Evolutionary conservation across 176 grass and related monocot species (phyloP).

Genomic region (Microstegium vimineum): DNA sequence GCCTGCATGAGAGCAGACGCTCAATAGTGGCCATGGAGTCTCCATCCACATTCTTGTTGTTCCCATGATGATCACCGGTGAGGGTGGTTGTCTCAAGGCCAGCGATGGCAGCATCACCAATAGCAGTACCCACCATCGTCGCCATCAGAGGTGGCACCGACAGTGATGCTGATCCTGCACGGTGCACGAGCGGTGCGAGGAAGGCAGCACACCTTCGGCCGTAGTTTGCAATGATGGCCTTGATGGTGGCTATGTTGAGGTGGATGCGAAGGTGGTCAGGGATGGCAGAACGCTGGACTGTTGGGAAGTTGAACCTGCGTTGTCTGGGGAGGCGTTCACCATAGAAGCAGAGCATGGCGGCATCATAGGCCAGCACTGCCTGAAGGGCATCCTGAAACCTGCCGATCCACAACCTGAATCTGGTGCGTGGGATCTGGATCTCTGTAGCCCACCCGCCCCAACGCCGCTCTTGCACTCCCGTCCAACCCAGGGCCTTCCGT

Average conservation of each 20-base stretch:
- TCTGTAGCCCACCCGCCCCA: conserved; percentile 28
- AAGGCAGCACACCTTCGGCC: neutral
- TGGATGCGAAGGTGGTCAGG: neutral
- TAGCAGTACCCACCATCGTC: no score
- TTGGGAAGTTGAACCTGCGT: conserved; percentile 29
- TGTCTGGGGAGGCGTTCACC: neutral
- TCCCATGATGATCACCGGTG: no score
- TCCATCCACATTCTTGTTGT: no score
- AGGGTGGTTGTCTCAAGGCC: neutral
- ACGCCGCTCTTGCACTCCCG: neutral
- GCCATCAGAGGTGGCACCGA: neutral
- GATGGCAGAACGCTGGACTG: neutral
- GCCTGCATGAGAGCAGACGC: no score
- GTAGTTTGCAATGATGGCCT: conserved; percentile 19
- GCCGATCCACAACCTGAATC: conserved; percentile 19
- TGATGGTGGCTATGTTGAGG: neutral
- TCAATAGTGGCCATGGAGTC: no score
- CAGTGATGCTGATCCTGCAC: neutral
- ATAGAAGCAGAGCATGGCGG: conserved; percentile 30
- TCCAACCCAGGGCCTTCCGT: neutral
- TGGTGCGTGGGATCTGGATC: conserved; percentile 23
- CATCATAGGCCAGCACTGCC: conserved; percentile 36
- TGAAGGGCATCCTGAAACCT: neutral
- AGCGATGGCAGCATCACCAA: no score
- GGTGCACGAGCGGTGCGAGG: neutral